phyloP scores from a whole-genome alignment of 192 early-diverging fungal genomes.

The Backusella tuberculispora region DNA sequence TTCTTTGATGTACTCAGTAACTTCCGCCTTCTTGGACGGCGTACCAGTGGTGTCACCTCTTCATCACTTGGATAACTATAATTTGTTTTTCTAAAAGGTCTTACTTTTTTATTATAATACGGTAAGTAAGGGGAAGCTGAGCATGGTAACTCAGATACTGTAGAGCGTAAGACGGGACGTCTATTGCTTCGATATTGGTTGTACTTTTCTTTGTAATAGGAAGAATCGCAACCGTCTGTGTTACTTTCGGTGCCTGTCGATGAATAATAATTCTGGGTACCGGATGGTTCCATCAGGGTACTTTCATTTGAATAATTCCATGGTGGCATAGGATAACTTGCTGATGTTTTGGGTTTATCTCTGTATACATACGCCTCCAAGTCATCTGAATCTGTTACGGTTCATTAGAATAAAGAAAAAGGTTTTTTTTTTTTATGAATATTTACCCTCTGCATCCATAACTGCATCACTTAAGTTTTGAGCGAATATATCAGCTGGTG shows the following conservation, averaged over 20 bases:
- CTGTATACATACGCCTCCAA: slow-evolving; percentile 40
- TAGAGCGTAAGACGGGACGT: slow-evolving; percentile 34
- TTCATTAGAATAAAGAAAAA: neutral
- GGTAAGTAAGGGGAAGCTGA: slow-evolving; percentile 9
- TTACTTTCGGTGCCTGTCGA: slow-evolving; percentile 26
- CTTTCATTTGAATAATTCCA: slow-evolving; percentile 19
- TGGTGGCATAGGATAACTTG: slow-evolving; percentile 3
- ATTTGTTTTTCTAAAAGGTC: neutral
- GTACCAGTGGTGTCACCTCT: slow-evolving; percentile 22
- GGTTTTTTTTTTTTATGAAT: too few relatives aligned
- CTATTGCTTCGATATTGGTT: neutral
- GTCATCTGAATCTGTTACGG: slow-evolving; percentile 43
- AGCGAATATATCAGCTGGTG: slow-evolving; percentile 45
- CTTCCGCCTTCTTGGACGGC: slow-evolving; percentile 22
- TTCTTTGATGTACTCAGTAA: slow-evolving; percentile 14
- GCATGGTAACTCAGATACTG: slow-evolving; percentile 32
- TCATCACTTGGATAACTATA: slow-evolving; percentile 38
- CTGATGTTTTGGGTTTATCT: slow-evolving; percentile 26
- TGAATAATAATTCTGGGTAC: slow-evolving; percentile 26
- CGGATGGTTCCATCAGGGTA: slow-evolving; percentile 8
- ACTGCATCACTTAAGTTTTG: slow-evolving; percentile 43
- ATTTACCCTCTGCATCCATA: slow-evolving; percentile 39
- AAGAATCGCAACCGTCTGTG: slow-evolving; percentile 17
- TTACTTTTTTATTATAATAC: slow-evolving; percentile 1
- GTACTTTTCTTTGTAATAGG: slow-evolving; percentile 8